Evolutionary conservation across 2,329 filamentous ascomycete species (phyloP).

Genomic region (Purpureocillium takamizusanense): DNA sequence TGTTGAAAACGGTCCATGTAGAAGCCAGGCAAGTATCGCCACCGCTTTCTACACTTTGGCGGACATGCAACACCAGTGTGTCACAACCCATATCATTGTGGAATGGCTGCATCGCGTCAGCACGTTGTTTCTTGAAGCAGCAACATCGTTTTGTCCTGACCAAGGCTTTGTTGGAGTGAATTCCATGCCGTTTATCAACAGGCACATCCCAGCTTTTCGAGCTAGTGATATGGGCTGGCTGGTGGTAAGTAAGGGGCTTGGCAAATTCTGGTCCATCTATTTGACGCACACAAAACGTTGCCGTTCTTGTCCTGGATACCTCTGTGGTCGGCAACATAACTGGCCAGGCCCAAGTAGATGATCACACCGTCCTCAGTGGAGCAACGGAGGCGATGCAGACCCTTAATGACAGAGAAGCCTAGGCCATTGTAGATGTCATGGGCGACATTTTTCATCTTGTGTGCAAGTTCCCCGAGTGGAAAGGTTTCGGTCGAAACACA

Average conservation of each 20-base stretch:
- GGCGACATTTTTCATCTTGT: constrained; percentile 23
- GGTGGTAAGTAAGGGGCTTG: too few relatives aligned
- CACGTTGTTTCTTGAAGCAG: too few relatives aligned
- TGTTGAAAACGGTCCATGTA: constrained; percentile 32
- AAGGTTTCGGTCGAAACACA: constrained; percentile 28
- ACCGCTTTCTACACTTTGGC: constrained; percentile 31
- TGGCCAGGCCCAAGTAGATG: constrained; percentile 47
- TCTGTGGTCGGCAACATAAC: constrained; percentile 44
- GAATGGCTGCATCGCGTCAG: constrained; percentile 26
- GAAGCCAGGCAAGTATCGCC: constrained; percentile 37
- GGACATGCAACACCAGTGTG: constrained; percentile 37
- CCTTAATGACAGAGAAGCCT: constrained; percentile 47
- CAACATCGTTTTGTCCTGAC: constrained; percentile 14
- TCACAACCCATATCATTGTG: constrained; percentile 45
- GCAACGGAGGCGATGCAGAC: constrained; percentile 37
- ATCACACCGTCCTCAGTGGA: constrained; percentile 43
- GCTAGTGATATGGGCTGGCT: constrained; percentile 40
- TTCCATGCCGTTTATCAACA: constrained; percentile 34
- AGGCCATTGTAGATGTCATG: constrained; percentile 27
- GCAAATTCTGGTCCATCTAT: constrained; percentile 9
- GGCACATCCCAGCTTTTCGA: constrained; percentile 36
- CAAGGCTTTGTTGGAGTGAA: constrained; percentile 37
- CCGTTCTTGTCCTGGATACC: constrained; percentile 40
- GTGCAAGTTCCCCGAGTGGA: constrained; percentile 25
- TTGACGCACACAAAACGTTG: constrained; percentile 36